Percentiles rank a stretch among this genome's conserved stretches.
Conservation (phyloP, 768 basidiomycete species). For the Chlorophyllum brunneum region DNA sequence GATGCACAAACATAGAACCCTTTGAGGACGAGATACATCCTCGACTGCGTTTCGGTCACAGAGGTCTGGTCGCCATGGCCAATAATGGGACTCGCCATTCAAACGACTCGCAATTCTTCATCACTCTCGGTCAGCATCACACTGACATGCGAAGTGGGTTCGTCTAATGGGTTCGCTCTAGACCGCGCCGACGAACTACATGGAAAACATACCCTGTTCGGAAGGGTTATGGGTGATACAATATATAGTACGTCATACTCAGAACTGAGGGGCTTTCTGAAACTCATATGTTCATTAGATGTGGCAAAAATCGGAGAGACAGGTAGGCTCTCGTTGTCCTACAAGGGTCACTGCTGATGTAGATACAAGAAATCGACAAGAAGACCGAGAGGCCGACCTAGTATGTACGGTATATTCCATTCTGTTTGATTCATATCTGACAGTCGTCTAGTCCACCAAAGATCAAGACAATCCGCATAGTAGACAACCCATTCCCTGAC, state of each 20-base stretch:
- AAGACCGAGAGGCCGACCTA: slow-evolving; percentile 73
- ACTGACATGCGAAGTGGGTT: not conserved
- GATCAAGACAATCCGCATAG: slow-evolving; percentile 78
- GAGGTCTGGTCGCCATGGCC: slow-evolving; percentile 93
- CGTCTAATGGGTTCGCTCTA: slow-evolving; percentile 21
- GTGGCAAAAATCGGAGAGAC: slow-evolving; percentile 89
- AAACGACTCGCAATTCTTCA: slow-evolving; percentile 94
- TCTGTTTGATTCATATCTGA: not conserved
- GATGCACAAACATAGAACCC: slow-evolving; percentile 50
- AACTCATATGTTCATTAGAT: slow-evolving; percentile 43
- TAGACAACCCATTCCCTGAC: slow-evolving; percentile 94
- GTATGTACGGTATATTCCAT: slow-evolving; percentile 36
- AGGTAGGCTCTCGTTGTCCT: slow-evolving; percentile 44
- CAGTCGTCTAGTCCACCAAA: slow-evolving; percentile 70
- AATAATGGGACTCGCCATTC: slow-evolving; percentile 83
- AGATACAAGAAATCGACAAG: slow-evolving; percentile 57
- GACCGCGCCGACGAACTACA: slow-evolving; percentile 92
- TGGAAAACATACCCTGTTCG: slow-evolving; percentile 93
- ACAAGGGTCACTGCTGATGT: not conserved
- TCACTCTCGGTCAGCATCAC: slow-evolving; percentile 70
- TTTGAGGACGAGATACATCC: slow-evolving; percentile 96
- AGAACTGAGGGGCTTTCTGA: not conserved
- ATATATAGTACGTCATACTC: slow-evolving; percentile 66
- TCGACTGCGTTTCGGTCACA: slow-evolving; percentile 81
- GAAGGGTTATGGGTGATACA: slow-evolving; percentile 84